Evolutionary conservation across 2,329 filamentous ascomycete species (phyloP).

Genomic region (Fusarium subtropicale): DNA sequence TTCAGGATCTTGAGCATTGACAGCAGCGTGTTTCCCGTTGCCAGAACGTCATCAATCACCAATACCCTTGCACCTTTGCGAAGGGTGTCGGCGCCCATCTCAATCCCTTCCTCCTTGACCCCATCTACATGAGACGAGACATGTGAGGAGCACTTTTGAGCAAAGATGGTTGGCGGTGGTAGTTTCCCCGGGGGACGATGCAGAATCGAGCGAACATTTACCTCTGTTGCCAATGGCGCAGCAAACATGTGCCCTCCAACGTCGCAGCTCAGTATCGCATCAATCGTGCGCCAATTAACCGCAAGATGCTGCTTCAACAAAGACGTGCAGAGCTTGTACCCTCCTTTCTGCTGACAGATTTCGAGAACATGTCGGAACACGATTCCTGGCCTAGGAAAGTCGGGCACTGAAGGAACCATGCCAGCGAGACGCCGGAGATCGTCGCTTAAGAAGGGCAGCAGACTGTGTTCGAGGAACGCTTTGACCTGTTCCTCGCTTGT

Average conservation of each 20-base stretch:
- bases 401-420: conserved; percentile 62
- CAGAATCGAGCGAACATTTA: conserved; percentile 59
- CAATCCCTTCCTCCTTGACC: conserved; percentile 55
- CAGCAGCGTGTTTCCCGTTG: conserved; percentile 66
- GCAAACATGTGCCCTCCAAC: conserved; percentile 68
- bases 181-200: conserved; percentile 70
- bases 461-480: conserved; percentile 55
- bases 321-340: conserved; percentile 62
- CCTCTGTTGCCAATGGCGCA: conserved; percentile 58
- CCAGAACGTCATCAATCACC: conserved; percentile 69
- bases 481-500: conserved; percentile 53
- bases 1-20: conserved; percentile 62
- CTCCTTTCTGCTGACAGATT: conserved; percentile 63
- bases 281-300: conserved; percentile 60
- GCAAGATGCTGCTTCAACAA: conserved; percentile 61
- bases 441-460: conserved; percentile 61
- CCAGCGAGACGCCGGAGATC: conserved; percentile 59
- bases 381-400: conserved; percentile 64
- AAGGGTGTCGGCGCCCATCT: conserved; percentile 61
- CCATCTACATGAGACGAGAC: conserved; percentile 59
- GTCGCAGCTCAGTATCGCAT: conserved; percentile 65
- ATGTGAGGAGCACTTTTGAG: conserved; percentile 61
- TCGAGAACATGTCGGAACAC: conserved; percentile 69
- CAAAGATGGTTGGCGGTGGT: conserved; percentile 65
- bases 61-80: conserved; percentile 57